Conservation (phyloP, 345 rosid genomes). For the Hevea brasiliensis region DNA sequence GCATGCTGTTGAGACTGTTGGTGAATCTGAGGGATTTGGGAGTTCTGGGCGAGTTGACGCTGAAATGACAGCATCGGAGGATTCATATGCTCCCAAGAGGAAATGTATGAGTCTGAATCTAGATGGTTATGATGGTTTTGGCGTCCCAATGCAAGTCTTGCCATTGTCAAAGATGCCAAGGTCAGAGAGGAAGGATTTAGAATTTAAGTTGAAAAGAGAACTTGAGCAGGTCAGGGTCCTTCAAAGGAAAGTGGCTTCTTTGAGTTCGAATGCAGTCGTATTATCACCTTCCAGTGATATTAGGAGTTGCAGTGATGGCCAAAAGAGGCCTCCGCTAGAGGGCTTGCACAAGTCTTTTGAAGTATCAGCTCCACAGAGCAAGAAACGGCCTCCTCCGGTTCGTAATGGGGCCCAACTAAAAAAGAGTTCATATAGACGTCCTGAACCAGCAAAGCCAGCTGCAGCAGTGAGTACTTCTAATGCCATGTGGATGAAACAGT, state of each 20-base stretch:
- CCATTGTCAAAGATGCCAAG: constrained; percentile 64
- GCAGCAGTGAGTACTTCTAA: constrained; percentile 30
- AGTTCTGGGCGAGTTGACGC: constrained; percentile 55
- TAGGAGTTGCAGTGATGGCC: constrained; percentile 68
- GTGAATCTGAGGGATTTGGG: constrained; percentile 74
- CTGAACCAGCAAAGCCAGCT: constrained; percentile 34
- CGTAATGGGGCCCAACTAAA: constrained; percentile 45
- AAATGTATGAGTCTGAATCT: constrained; percentile 56
- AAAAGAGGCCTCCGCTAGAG: constrained; percentile 47
- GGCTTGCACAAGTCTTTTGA: constrained; percentile 35
- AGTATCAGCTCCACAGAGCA: constrained; percentile 43
- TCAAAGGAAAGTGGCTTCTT: constrained; percentile 51
- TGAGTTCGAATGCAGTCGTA: constrained; percentile 37
- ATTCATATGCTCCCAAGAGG: constrained; percentile 53
- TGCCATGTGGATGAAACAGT: constrained; percentile 59
- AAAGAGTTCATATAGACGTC: constrained; percentile 36
- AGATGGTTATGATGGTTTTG: constrained; percentile 46
- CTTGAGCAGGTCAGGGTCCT: constrained; percentile 70
- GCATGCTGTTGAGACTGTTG: constrained; percentile 56
- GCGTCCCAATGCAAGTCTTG: constrained; percentile 54
- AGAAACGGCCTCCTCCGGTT: constrained; percentile 47
- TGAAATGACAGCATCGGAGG: constrained; percentile 61
- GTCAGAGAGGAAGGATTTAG: constrained; percentile 56
- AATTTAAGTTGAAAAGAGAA: constrained; percentile 56
- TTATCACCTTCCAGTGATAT: constrained; percentile 57